Conservation (phyloP, 2,329 filamentous ascomycete genomes). For the Hypoxylon sp. region DNA sequence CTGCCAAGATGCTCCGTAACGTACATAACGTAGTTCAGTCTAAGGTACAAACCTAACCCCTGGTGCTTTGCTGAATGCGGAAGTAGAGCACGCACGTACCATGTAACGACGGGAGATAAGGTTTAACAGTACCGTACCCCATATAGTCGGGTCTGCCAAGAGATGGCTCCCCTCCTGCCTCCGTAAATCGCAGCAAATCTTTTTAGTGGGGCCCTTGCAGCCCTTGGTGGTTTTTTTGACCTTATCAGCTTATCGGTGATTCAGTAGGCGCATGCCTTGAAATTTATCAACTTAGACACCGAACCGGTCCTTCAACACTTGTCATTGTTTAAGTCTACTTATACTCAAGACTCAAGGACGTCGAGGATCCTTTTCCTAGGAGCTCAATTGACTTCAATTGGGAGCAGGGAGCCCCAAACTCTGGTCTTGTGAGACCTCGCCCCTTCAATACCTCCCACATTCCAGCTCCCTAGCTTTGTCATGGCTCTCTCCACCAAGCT, state of each 20-base stretch:
- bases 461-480: constrained; percentile 33
- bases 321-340: constrained; percentile 24
- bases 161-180: constrained; percentile 33
- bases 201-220: constrained; percentile 37
- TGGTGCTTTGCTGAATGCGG: constrained; percentile 34
- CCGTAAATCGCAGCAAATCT: constrained; percentile 45
- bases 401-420: constrained; percentile 50
- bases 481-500: constrained; percentile 58
- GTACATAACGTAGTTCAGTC: not conserved
- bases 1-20: constrained; percentile 15
- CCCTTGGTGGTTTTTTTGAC: constrained; percentile 38
- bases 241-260: constrained; percentile 46
- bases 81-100: constrained; percentile 26
- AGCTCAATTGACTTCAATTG: constrained; percentile 53
- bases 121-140: constrained; percentile 25
- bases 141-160: constrained; percentile 38
- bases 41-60: constrained; percentile 20
- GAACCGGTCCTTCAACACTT: constrained; percentile 30
- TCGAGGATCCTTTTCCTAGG: constrained; percentile 37
- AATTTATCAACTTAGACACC: constrained; percentile 41
- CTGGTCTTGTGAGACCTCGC: constrained; percentile 49
- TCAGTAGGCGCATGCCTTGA: constrained; percentile 37
- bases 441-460: constrained; percentile 42
- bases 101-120: constrained; percentile 14
- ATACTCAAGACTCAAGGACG: constrained; percentile 31